A percentile compares a stretch with the other conserved stretches of the same genome.
Evolutionary conservation across 768 basidiomycete genomes (phyloP).

Genomic region (Auriscalpium vulgare): DNA sequence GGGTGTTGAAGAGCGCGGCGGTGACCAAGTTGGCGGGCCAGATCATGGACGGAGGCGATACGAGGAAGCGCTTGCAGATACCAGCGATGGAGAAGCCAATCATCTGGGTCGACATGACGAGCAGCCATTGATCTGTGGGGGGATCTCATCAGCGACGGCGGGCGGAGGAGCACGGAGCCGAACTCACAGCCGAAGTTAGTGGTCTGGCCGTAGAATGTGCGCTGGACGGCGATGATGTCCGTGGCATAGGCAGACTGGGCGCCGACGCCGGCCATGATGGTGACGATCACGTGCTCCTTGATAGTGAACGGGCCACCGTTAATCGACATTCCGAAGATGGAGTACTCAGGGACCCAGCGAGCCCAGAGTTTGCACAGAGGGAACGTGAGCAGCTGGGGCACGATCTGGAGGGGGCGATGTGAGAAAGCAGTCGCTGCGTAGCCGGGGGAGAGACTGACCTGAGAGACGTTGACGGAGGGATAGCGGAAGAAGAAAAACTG

Average conservation of each 20-base stretch:
- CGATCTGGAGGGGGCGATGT: slow-evolving; percentile 26
- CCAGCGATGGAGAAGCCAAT: slow-evolving; percentile 38
- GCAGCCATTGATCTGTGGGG: slow-evolving; percentile 26
- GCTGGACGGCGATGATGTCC: slow-evolving; percentile 39
- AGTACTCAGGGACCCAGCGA: slow-evolving; percentile 41
- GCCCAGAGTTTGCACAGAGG: slow-evolving; percentile 59
- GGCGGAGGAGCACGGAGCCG: slow-evolving; percentile 15
- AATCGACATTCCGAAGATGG: slow-evolving; percentile 41
- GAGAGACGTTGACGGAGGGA: slow-evolving; percentile 32
- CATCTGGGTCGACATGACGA: slow-evolving; percentile 35
- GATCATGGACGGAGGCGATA: slow-evolving; percentile 36
- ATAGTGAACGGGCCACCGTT: slow-evolving; percentile 69
- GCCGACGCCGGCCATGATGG: slow-evolving; percentile 34
- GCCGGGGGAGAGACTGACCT: slow-evolving; percentile 13
- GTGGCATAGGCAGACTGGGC: slow-evolving; percentile 29
- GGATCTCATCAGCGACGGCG: neutral
- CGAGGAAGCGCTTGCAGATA: slow-evolving; percentile 36
- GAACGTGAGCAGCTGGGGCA: slow-evolving; percentile 64
- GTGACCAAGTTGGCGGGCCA: slow-evolving; percentile 37
- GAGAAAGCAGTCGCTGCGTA: neutral
- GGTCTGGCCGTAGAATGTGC: slow-evolving; percentile 35
- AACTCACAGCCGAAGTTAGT: slow-evolving; percentile 26
- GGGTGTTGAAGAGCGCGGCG: slow-evolving; percentile 39
- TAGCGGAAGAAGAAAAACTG: slow-evolving; percentile 74
- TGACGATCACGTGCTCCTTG: slow-evolving; percentile 60